Base-by-base conservation (phyloP, 2,329 filamentous ascomycete species). In the Orbilia javanica region DNA sequence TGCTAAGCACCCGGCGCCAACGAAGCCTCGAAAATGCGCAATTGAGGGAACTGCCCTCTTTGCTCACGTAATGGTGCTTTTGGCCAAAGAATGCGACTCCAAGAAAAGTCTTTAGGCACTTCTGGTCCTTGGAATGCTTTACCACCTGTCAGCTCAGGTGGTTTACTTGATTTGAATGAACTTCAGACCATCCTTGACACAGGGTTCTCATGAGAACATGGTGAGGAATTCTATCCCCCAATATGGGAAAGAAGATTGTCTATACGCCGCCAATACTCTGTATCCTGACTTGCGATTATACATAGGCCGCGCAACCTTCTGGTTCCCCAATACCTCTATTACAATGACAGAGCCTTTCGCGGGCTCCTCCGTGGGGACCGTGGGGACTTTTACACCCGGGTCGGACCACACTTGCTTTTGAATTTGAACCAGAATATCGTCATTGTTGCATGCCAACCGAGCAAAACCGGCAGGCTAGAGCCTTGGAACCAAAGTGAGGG, bases 401-500 rank as follows among this genome's bases (percentile, higher is more conserved):
- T 72, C 57, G 60, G 55, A 65, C 48, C 69, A 60, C 60, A 27
- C 50, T 74, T 42, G 31, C 55, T 65, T 62, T 63, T 66, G 48
- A 39, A 34, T 27, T 27, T 76, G 72, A 67, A 71, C 72, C 72
- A 76, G 34, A 36, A 77, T 77, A 77, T 77, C 73, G 73, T 77
- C 73, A 77, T 77, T 62, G 67, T 66, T 77, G 73, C 73, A 77
- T 77, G 52, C 73, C 72, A 77, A 71, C 73, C 73, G 73, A 77
- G 44, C 73, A 67, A 52, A 74, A 67, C 62, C 73, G 73, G 73
- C 73, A 65, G 52, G 60, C 66, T 77, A 60, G 66, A 50, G 50
- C 48, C 55, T 50, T 60, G 50, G 69, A 50, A 25, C 57, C 22
- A 39, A 62, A 77, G 46, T 48, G 72, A 76, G 55, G 46, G 64